These are phyloP conservation scores for Gentiana macrophylla DNA, from an alignment of 257 asterid species.

Conservation along the genomic window DNA sequence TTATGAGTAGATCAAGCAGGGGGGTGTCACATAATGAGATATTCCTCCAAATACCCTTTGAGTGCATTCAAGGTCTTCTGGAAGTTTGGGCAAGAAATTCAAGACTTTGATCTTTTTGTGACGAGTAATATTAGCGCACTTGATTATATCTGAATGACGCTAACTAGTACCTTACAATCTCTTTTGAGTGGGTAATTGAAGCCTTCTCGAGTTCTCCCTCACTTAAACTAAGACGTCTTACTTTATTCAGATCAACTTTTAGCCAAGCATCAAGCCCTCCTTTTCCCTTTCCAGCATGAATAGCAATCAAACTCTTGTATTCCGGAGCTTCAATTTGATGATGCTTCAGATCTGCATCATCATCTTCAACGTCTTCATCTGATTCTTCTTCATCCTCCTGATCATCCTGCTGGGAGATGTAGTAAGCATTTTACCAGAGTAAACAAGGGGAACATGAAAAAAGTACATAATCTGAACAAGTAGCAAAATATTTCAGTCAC, in stretches of 20 bases:
- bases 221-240: constrained; percentile 74
- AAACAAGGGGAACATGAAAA: constrained; percentile 2
- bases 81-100: too few species aligned
- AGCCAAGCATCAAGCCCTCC: constrained; percentile 56
- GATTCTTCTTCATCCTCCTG: constrained; percentile 20
- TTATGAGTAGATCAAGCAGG: too few species aligned
- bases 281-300: constrained; percentile 73
- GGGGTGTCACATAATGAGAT: too few species aligned
- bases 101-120: too few species aligned
- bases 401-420: constrained; percentile 29
- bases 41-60: too few species aligned
- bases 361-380: constrained; percentile 37
- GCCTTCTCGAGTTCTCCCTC: constrained; percentile 60
- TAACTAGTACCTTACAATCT: constrained; percentile 49
- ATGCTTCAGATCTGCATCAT: constrained; percentile 27
- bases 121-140: not conserved
- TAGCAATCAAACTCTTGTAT: constrained; percentile 57
- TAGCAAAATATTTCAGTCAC: constrained; percentile 4
- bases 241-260: constrained; percentile 38
- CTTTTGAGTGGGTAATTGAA: constrained; percentile 26
- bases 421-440: not conserved
- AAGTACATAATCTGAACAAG: not conserved
- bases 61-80: too few species aligned
- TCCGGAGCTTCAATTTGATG: constrained; percentile 43
- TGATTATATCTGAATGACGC: not conserved